Evolutionary conservation across 148 eudicot genomes (phyloP).

Genomic region (Limonium bicolor): DNA sequence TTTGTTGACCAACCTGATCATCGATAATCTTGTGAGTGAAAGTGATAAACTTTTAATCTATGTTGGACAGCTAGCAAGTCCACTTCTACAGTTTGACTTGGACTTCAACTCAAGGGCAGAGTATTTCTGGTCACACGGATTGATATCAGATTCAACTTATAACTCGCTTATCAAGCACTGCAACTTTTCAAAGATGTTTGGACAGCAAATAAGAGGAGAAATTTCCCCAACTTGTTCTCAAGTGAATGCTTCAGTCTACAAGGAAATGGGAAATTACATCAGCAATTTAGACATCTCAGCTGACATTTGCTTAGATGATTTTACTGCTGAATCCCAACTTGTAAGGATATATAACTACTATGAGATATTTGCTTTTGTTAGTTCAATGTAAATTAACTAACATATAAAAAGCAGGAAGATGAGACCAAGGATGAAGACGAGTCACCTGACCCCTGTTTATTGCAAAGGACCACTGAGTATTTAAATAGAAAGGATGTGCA

Average conservation of each 20-base stretch:
- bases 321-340: too few relatives aligned
- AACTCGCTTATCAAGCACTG: constrained; percentile 51
- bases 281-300: constrained; percentile 90
- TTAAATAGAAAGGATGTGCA: constrained; percentile 71
- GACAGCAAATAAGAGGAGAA: constrained; percentile 57
- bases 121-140: constrained; percentile 92
- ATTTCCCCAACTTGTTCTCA: constrained; percentile 60
- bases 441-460: too few relatives aligned
- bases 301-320: constrained; percentile 79
- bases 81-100: constrained; percentile 62
- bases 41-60: constrained; percentile 71
- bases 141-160: constrained; percentile 90
- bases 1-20: too few relatives aligned
- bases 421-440: too few relatives aligned
- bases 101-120: constrained; percentile 97
- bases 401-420: too few relatives aligned
- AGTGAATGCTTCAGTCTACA: constrained; percentile 57
- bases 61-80: constrained; percentile 83
- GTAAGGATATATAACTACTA: too few relatives aligned
- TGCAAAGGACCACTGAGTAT: constrained; percentile 68
- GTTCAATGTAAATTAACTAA: too few relatives aligned
- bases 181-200: constrained; percentile 71
- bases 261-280: constrained; percentile 77
- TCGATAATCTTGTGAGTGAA: too few relatives aligned
- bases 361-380: too few relatives aligned